Base-by-base conservation (phyloP, 139 green algal genomes). In the Klebsormidium nitens region DNA sequence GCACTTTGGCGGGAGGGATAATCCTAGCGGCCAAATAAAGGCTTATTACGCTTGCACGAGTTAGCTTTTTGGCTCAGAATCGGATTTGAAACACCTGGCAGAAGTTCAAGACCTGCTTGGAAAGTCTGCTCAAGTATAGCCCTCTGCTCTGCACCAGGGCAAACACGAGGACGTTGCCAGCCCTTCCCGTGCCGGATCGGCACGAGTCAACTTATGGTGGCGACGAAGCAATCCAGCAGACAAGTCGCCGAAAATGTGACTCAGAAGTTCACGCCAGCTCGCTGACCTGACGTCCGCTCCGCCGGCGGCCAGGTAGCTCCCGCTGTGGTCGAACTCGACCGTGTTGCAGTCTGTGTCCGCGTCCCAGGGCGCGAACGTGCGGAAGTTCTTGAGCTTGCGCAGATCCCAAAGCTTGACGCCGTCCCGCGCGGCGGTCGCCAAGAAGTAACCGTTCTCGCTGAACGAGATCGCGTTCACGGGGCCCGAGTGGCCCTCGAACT, bases 341-440 rank as follows among this genome's bases (percentile, higher is more conserved):
- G 49, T 48, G 44, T 63, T 63, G 61, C 40, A 62, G 42, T 59
- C 59, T 1, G 64, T 68, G 29, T 31, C 32, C 6, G 36, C 39
- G 17, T 64, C 57, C 35, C 58, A 52, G 35, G 60, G 61, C 4
- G 58, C 35, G 3, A 76, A 46, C 11, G 39, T 64, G 34, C 76
- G 78, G 59, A 83, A 78, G 59, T 91, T 91, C 63, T 87, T 88
- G 31, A 96, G 84, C 85, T 98, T 98, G 40, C 94, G 86, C 64
- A 99, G 86, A 75, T 99, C 94, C 93, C 93, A 99, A 36, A 99
- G 68, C 85, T 95, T 96, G 28, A 97, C 84, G 55, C 88, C 86
- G 57, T 96, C 88, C 19, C 72, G 61, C 4, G 83, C 83, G 5
- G 83, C 40, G 14, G 69, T 72, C 71, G 92, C 92, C 75, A 96